phyloP scores from a whole-genome alignment of 2,329 filamentous ascomycete genomes.

The Bisporella sp. region DNA sequence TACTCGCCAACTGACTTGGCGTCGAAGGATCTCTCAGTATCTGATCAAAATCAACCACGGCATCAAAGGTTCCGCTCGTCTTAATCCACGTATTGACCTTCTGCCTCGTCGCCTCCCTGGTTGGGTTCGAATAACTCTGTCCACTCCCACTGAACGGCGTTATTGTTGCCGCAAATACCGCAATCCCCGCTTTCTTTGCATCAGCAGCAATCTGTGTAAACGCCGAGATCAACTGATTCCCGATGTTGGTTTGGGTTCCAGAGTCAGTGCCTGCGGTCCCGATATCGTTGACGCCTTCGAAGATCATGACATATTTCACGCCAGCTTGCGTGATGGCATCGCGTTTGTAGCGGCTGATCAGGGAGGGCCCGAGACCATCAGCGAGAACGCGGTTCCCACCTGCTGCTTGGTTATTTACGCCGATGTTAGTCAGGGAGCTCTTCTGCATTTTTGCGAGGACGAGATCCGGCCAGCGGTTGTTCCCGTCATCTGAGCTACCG shows the following conservation, averaged over 20 bases:
- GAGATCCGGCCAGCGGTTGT: conserved; percentile 55
- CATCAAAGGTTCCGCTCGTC: conserved; percentile 48
- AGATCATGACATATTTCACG: conserved; percentile 55
- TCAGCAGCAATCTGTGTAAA: conserved; percentile 51
- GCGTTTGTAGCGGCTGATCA: conserved; percentile 53
- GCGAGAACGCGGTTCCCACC: conserved; percentile 60
- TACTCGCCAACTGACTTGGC: conserved; percentile 37
- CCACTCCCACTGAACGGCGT: conserved; percentile 45
- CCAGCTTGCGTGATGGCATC: conserved; percentile 53
- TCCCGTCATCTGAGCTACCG: conserved; percentile 50
- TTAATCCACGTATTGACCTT: conserved; percentile 58
- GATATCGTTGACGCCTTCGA: conserved; percentile 66
- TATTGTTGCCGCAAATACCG: conserved; percentile 57
- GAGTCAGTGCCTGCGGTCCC: conserved; percentile 41
- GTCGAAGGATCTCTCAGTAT: conserved; percentile 44
- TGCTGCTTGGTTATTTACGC: conserved; percentile 58
- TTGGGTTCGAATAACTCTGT: conserved; percentile 47
- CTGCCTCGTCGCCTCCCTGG: conserved; percentile 48
- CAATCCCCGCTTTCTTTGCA: conserved; percentile 46
- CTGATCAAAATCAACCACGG: conserved; percentile 55
- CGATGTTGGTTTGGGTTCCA: conserved; percentile 41
- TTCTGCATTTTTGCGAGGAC: conserved; percentile 45
- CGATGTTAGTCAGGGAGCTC: conserved; percentile 39
- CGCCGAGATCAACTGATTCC: conserved; percentile 45
- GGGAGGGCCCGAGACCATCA: conserved; percentile 56